These are phyloP conservation scores for Trichoderma sp. DNA, from an alignment of 2,329 filamentous ascomycete genomes.

Conservation along the genomic window DNA sequence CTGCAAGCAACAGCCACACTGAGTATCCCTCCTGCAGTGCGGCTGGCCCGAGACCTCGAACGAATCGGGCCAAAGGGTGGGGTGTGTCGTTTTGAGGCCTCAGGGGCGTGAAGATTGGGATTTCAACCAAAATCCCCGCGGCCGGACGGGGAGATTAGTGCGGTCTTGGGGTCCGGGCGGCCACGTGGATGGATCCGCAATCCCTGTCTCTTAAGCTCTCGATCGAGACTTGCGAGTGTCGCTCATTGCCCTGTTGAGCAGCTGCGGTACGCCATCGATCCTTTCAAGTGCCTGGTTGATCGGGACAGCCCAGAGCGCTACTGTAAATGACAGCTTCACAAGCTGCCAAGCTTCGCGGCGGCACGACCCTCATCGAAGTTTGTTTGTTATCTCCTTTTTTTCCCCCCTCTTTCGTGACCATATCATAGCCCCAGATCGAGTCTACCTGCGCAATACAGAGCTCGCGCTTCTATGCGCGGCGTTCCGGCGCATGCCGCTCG, in stretches of 20 bases:
- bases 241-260: slow-evolving; percentile 28
- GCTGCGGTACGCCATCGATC: background rate
- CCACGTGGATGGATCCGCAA: slow-evolving; percentile 32
- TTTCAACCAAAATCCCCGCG: slow-evolving; percentile 6
- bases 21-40: background rate
- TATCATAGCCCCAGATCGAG: background rate
- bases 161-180: slow-evolving; percentile 30
- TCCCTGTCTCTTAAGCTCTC: slow-evolving; percentile 24
- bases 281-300: slow-evolving; percentile 1
- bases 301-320: slow-evolving; percentile 4
- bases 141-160: slow-evolving; percentile 31
- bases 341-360: slow-evolving; percentile 5
- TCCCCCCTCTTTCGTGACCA: background rate
- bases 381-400: background rate
- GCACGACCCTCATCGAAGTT: slow-evolving; percentile 1
- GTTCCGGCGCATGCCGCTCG: slow-evolving; percentile 14
- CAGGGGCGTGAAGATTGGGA: slow-evolving; percentile 5
- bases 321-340: background rate
- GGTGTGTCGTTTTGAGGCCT: background rate
- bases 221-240: slow-evolving; percentile 27
- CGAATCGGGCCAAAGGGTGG: slow-evolving; percentile 3
- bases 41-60: slow-evolving; percentile 9
- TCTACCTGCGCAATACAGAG: background rate
- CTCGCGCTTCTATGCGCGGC: background rate
- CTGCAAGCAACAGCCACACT: background rate